A percentile compares a stretch with the other conserved stretches of the same genome.
Evolutionary conservation across 2,329 filamentous ascomycete genomes (phyloP).

Genomic region (Colletotrichum nymphaeae): DNA sequence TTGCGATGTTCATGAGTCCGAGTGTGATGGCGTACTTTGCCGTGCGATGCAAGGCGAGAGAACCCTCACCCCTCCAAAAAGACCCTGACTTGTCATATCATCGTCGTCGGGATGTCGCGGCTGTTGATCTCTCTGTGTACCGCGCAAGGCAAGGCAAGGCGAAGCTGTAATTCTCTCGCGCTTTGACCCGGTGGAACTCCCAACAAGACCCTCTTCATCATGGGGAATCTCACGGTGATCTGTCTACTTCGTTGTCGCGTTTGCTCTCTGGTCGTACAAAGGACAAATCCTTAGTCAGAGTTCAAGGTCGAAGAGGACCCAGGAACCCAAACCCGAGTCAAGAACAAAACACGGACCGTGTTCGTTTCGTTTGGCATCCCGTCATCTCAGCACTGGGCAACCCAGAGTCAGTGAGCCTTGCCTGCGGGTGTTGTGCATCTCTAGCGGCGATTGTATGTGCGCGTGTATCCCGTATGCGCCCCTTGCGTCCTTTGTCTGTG

Average conservation of each 20-base stretch:
- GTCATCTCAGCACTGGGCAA: neutral
- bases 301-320: neutral
- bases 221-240: neutral
- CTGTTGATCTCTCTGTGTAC: neutral
- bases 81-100: neutral
- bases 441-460: conserved; percentile 10
- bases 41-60: neutral
- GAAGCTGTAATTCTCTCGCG: neutral
- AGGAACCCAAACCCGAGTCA: neutral
- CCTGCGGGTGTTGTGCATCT: neutral
- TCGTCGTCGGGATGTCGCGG: neutral
- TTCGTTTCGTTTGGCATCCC: neutral
- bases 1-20: conserved; percentile 4
- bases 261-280: too few species aligned
- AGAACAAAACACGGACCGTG: neutral
- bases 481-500: neutral
- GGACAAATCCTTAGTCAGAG: neutral
- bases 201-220: neutral
- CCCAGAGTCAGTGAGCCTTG: neutral
- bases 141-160: neutral
- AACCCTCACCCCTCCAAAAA: neutral
- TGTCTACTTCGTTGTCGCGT: neutral
- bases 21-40: neutral
- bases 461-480: neutral
- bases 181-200: neutral